phyloP scores from a whole-genome alignment of 1,284 basidiomycete genomes.

The Bondarzewia mesenterica region DNA sequence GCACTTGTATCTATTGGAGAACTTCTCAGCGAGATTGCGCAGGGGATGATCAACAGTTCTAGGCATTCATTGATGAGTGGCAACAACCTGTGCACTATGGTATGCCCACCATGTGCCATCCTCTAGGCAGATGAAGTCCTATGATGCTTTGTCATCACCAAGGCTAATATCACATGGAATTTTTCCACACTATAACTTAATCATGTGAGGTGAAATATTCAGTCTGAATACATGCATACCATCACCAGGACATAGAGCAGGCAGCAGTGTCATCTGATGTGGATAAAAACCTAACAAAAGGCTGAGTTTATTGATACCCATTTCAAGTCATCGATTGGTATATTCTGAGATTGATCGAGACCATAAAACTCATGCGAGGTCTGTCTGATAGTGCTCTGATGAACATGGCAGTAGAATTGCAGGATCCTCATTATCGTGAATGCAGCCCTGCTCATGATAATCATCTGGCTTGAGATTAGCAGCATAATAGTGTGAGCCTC shows the following conservation, averaged over 20 bases:
- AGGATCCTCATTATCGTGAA: background rate
- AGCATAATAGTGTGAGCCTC: slow-evolving; percentile 1
- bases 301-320: slow-evolving; percentile 1
- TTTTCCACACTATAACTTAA: slow-evolving; percentile 14
- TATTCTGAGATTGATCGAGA: background rate
- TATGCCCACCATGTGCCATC: slow-evolving; percentile 9
- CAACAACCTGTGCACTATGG: slow-evolving; percentile 14
- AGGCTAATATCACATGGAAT: slow-evolving; percentile 9
- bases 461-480: slow-evolving; percentile 3
- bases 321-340: background rate
- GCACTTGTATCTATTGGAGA: slow-evolving; percentile 24
- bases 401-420: background rate
- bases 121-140: slow-evolving; percentile 14
- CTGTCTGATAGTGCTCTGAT: background rate
- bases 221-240: slow-evolving; percentile 17
- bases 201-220: slow-evolving; percentile 15
- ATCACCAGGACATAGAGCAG: slow-evolving; percentile 14
- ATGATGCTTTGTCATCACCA: slow-evolving; percentile 10
- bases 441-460: slow-evolving; percentile 2
- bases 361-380: background rate
- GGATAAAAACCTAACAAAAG: too few relatives aligned
- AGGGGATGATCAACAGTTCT: slow-evolving; percentile 20
- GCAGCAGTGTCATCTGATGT: too few relatives aligned
- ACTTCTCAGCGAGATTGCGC: slow-evolving; percentile 22
- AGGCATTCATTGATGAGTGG: slow-evolving; percentile 14